Evolutionary conservation across 163 green algal genomes (phyloP).

Genomic region (Scenedesmus sp.): DNA sequence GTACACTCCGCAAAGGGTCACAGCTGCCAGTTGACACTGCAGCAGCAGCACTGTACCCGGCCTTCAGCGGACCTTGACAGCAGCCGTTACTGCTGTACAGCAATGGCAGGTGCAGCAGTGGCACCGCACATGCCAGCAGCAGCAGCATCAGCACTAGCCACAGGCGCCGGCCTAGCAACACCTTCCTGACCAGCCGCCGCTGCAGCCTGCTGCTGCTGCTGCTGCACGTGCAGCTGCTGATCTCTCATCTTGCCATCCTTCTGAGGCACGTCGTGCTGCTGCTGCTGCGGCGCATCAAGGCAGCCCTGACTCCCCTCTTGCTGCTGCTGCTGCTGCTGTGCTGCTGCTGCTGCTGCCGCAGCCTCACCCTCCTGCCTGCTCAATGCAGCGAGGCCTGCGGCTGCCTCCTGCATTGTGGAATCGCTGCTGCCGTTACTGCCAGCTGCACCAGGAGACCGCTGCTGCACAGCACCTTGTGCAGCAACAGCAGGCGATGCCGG

Average conservation of each 20-base stretch:
- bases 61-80: not conserved
- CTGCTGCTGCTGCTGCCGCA: not conserved
- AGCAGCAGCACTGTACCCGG: not conserved
- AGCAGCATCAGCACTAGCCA: not conserved
- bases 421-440: slow-evolving; percentile 25
- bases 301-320: not conserved
- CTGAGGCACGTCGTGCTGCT: slow-evolving; percentile 3
- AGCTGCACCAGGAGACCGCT: slow-evolving; percentile 11
- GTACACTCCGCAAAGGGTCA: not conserved
- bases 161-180: not conserved
- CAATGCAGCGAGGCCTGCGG: slow-evolving; percentile 30
- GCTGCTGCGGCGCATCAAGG: not conserved
- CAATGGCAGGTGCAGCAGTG: not conserved
- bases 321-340: slow-evolving; percentile 41
- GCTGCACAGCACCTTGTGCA: not conserved
- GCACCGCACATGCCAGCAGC: not conserved
- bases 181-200: not conserved
- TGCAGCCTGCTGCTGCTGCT: not conserved
- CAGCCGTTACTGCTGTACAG: not conserved
- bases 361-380: slow-evolving; percentile 25
- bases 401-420: slow-evolving; percentile 42
- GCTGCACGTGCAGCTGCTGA: not conserved
- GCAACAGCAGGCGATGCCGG: not conserved
- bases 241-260: not conserved
- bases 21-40: not conserved